Evolutionary conservation across 768 basidiomycete genomes (phyloP).

Genomic region (Lactarius quietus): DNA sequence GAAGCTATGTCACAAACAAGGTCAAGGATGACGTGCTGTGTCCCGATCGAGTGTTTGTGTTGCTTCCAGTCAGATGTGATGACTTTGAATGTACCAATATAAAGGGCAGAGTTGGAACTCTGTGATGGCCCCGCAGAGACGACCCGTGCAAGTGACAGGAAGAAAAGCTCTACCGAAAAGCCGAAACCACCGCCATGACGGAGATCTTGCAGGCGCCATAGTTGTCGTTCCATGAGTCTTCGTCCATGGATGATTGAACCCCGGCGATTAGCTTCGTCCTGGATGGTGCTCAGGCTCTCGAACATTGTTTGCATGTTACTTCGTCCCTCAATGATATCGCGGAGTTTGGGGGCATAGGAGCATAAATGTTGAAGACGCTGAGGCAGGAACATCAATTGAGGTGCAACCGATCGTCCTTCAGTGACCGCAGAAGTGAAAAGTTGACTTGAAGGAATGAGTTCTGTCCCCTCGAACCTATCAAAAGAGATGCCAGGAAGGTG

Average conservation of each 20-base stretch:
- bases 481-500: conserved; percentile 8
- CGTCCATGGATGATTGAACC: not conserved
- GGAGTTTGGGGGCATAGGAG: not conserved
- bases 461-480: not conserved
- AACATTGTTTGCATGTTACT: not conserved
- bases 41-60: conserved; percentile 4
- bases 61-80: conserved; percentile 17
- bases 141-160: not conserved
- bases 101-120: not conserved
- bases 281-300: not conserved
- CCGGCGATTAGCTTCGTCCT: not conserved
- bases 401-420: not conserved
- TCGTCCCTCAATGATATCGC: not conserved
- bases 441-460: not conserved
- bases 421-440: not conserved
- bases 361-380: not conserved
- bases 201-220: not conserved
- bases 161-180: conserved; percentile 12
- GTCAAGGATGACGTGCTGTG: conserved; percentile 29
- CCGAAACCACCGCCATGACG: conserved; percentile 9
- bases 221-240: conserved; percentile 1
- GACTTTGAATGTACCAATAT: conserved; percentile 6
- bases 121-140: not conserved
- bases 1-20: conserved; percentile 31
- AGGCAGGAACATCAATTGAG: not conserved